phyloP scores from a whole-genome alignment of 129 eudicot genomes.

The Artemisia tridentata region DNA sequence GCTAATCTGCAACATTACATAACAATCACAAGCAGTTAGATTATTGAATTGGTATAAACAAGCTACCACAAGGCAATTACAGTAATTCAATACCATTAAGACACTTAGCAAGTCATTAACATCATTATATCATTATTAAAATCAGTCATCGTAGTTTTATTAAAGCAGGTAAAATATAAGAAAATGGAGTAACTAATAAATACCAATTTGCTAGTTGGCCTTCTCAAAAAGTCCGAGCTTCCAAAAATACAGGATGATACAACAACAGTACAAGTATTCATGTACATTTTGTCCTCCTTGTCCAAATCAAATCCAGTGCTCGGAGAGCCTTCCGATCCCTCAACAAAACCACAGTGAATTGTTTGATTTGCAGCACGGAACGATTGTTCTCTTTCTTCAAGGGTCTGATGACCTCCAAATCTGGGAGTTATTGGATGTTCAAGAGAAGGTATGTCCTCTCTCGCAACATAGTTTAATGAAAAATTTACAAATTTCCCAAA shows the following conservation, averaged over 20 bases:
- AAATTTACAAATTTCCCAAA: slow-evolving; percentile 55
- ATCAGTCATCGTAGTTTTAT: slow-evolving; percentile 3
- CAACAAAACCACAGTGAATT: slow-evolving; percentile 93
- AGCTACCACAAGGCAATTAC: neutral
- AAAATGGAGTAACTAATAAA: neutral
- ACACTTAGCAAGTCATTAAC: neutral
- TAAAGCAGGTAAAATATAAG: neutral
- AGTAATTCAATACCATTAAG: neutral
- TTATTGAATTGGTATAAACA: neutral
- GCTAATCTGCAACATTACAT: slow-evolving; percentile 67
- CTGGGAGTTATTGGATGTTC: slow-evolving; percentile 43
- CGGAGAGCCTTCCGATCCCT: slow-evolving; percentile 58
- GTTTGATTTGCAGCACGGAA: slow-evolving; percentile 67
- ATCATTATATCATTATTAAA: neutral
- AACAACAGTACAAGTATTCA: slow-evolving; percentile 66
- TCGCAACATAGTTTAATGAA: slow-evolving; percentile 49
- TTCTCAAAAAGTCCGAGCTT: slow-evolving; percentile 91
- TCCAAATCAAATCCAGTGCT: slow-evolving; percentile 83
- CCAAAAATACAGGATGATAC: slow-evolving; percentile 99
- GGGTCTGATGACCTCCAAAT: slow-evolving; percentile 96
- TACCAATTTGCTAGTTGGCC: slow-evolving; percentile 93
- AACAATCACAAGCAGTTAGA: slow-evolving; percentile 10
- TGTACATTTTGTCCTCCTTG: slow-evolving; percentile 55
- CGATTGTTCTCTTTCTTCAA: slow-evolving; percentile 76
- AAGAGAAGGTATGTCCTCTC: slow-evolving; percentile 39